Conservation (phyloP, 441 rosid species). For the Euphorbia celastroides region DNA sequence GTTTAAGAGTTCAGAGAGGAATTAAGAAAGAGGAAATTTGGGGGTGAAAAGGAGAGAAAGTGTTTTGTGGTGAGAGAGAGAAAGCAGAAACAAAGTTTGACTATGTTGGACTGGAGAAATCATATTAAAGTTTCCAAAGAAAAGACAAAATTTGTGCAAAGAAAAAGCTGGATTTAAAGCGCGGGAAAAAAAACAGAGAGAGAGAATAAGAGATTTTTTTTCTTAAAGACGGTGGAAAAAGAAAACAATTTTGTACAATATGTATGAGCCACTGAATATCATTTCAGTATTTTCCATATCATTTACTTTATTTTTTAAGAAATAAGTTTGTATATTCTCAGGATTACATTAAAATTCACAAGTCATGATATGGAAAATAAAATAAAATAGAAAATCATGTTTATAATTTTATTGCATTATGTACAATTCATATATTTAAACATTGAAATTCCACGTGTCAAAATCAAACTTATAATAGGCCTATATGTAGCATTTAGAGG, state of each 20-base stretch:
- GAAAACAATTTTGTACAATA: slow-evolving; percentile 6
- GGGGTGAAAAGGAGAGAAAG: slow-evolving; percentile 21
- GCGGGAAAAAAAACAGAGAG: slow-evolving; percentile 22
- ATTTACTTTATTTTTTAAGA: too few species aligned
- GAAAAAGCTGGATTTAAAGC: slow-evolving; percentile 27
- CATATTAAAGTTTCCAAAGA: not conserved
- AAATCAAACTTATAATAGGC: too few species aligned
- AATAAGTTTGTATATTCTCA: too few species aligned
- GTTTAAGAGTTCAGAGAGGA: slow-evolving; percentile 4
- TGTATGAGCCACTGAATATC: not conserved
- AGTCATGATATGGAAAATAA: too few species aligned
- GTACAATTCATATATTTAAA: too few species aligned
- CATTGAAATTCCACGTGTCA: too few species aligned
- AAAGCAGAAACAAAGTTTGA: slow-evolving; percentile 26
- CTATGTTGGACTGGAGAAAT: slow-evolving; percentile 18
- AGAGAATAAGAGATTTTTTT: not conserved
- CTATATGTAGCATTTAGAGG: too few species aligned
- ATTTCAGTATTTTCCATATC: not conserved
- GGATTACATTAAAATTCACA: too few species aligned
- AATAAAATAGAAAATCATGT: too few species aligned
- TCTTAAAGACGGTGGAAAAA: slow-evolving; percentile 5
- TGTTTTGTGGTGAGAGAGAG: not conserved
- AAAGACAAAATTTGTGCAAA: not conserved
- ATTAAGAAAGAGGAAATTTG: slow-evolving; percentile 4
- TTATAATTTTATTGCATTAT: too few species aligned